Evolutionary conservation across 345 rosid genomes (phyloP), one percentile per base, ranked within the genome.

Genomic region (Kandelia obovata): DNA sequence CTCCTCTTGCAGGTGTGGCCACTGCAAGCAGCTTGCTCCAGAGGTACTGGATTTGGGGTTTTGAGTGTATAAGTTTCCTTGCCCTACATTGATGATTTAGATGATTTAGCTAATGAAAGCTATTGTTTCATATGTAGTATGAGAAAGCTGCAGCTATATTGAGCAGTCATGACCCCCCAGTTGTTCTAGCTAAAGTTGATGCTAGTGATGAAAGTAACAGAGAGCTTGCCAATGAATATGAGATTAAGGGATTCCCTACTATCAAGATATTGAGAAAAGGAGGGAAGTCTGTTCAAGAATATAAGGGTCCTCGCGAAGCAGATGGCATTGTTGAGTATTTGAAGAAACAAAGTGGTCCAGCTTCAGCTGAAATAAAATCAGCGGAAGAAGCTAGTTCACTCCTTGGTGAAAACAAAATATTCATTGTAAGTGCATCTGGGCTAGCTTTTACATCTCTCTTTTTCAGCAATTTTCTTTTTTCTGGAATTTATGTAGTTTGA

Each of bases 271-370:
- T 95, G 65, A 87, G 98, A 77, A 83, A 90, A 58, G 94, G 94
- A 68, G 98, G 99, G 7, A 90, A 90, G 67, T 28, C 53, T 17
- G 37, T 79, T 83, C 97, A 92, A 75, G 98, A 95, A 2, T 95
- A 87, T 80, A 92, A 95, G 34, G 99, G 99, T 32, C 99, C 99
- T 66, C 96, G 98, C 6, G 92, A 95, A 2, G 99, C 98, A 1
- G 91, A 86, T 0, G 99, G 98, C 55, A 95, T 95, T 55, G 89
- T 82, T 58, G 79, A 77, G 61, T 95, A 90, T 67, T 69, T 95
- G 77, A 92, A 90, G 84, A 90, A 85, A 77, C 98, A 90, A 71
- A 90, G 87, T 53, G 99, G 99, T 6, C 98, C 98, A 75, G 89
- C 99, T 73, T 95, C 98, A 25, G 78, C 68, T 64, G 94, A 92